Base-by-base conservation (phyloP, 2,329 filamentous ascomycete species). In the Didymellaceae sp. region DNA sequence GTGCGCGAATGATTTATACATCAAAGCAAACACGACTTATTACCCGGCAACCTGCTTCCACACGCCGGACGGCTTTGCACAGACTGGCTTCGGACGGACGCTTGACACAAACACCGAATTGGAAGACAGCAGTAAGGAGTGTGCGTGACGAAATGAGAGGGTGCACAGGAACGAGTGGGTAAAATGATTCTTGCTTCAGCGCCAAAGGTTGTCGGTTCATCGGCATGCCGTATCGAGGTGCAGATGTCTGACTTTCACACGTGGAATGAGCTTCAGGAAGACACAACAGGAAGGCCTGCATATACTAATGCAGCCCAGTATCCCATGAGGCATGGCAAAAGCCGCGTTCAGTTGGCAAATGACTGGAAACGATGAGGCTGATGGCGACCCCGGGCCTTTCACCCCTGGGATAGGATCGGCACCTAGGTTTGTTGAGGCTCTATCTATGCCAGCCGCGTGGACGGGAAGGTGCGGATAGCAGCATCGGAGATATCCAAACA, bases 221-320 rank as follows among this genome's bases (percentile, higher is more conserved):
- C 45, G 47, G 52, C 44, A 58, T 57, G 57, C 54, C 52, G 45
- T 37, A 58, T 54, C 40, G 46, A 53, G 59, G 34, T 52, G 35
- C 38, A 46, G 37, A 26, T 51, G 52, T 47, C 49, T 51, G 42
- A 44, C 39, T 35, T 51, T 52, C 37, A 58, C 64, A 67, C 64
- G 66, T 68, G 65, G 64, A 62, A 67, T 66, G 55, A 56, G 57
- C 44, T 57, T 55, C 48, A 49, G 56, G 57, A 59, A 61, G 50
- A 52, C 59, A 62, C 61, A 47, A 54, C 63, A 65, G 55, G 45
- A 52, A 49, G 35, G 41, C 52, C 47, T 55, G 55, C 55, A 53
- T 56, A 43, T 52, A 37, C 53, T 38, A 37, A 31, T 46, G 41
- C 53, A 57, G 52, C 57, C 49, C 45, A 37, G 14, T 28, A 34